Base-by-base conservation (phyloP, 2,329 filamentous ascomycete species). In the Pyrenophora seminiperda region DNA sequence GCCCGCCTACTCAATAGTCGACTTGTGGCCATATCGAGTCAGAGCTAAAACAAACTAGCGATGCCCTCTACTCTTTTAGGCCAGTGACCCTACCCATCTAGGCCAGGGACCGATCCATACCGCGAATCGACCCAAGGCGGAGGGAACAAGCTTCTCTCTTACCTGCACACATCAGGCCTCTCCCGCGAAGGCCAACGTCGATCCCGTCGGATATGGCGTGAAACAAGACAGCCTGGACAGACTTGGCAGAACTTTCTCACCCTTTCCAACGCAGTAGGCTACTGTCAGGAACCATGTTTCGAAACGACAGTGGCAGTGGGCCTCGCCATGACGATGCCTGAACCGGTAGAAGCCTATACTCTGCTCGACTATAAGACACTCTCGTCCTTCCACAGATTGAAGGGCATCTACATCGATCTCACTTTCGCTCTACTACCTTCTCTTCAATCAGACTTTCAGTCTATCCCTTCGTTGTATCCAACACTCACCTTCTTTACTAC, bases 401-500 rank as follows among this genome's bases (percentile, higher is more conserved):
- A 46, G 19, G 34, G n/a, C 47, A 50, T 47, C 41, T 41, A 42
- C 47, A 41, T 42, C 14, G 41, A 36, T 46, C 41, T 46, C 27
- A 24, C 18, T 32, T 33, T 47, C 42, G 41, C 33, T 37, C 24
- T 32, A 20, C 30, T 30, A 14, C 15, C 30, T 45, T 31, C 20
- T 15, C 14, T 41, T 41, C 15, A 5, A 36, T 27, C 20, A 34
- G 14, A 43, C 15, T 20, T 19, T 9, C 30, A 17, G 34, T 34
- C 31, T 13, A 33, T 34, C n/a, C 19, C 13, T 27, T 27, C 24
- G 24, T 27, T 27, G 20, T 22, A 13, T 13, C 22, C 32, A 37
- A 36, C 11, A 27, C 29, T 30, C 20, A 43, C 13, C 15, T 24
- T 20, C 32, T 18, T 31, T 27, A 33, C 40, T 22, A 7, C 24